These are phyloP conservation scores for Mycena rebaudengoi DNA, from an alignment of 768 basidiomycete species.

Conservation along the genomic window DNA sequence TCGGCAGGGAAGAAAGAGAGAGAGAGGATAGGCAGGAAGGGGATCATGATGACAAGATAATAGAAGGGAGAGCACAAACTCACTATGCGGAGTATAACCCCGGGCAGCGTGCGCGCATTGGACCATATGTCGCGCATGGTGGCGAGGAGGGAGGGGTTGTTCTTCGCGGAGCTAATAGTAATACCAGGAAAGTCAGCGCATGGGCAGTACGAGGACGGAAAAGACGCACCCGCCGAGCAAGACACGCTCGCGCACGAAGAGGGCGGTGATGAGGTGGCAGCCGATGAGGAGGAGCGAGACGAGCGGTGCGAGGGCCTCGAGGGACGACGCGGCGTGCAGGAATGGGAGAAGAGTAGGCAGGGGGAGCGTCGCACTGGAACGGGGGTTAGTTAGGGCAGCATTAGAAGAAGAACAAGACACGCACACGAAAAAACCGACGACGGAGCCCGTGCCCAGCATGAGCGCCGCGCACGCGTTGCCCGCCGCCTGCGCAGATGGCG, in stretches of 20 bases:
- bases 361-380: slow-evolving; percentile 79
- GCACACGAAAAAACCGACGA: slow-evolving; percentile 89
- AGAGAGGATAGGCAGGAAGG: neutral
- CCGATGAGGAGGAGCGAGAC: slow-evolving; percentile 74
- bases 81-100: slow-evolving; percentile 82
- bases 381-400: neutral
- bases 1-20: no score
- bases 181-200: no score
- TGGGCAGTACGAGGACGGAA: neutral
- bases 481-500: no score
- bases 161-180: slow-evolving; percentile 4
- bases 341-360: slow-evolving; percentile 75
- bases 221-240: slow-evolving; percentile 48
- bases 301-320: slow-evolving; percentile 82
- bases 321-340: slow-evolving; percentile 73
- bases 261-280: slow-evolving; percentile 70
- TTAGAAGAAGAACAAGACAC: slow-evolving; percentile 37
- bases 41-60: no score
- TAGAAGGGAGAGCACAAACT: slow-evolving; percentile 44
- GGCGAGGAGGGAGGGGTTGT: slow-evolving; percentile 38
- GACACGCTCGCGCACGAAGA: slow-evolving; percentile 75
- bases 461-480: no score
- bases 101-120: slow-evolving; percentile 74
- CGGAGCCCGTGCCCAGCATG: slow-evolving; percentile 90
- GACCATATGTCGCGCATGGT: slow-evolving; percentile 70